Evolutionary conservation across 208 protist genomes (phyloP).

Genomic region (Leishmania arabica): DNA sequence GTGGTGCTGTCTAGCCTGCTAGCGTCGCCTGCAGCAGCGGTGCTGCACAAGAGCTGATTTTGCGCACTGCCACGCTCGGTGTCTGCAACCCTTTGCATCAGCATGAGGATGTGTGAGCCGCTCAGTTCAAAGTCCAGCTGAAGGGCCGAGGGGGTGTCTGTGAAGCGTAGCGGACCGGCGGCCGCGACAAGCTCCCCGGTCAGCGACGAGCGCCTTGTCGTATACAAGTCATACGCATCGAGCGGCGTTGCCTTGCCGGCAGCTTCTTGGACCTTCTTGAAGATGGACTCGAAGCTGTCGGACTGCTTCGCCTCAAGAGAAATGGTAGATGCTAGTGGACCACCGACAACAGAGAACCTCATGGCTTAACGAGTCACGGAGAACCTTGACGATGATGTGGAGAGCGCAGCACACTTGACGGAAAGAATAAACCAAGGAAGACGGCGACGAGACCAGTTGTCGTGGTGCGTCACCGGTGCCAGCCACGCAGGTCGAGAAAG

Average conservation of each 20-base stretch:
- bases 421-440: background rate
- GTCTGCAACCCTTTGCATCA: background rate
- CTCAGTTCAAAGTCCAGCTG: slow-evolving; percentile 15
- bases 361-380: slow-evolving; percentile 19
- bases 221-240: slow-evolving; percentile 38
- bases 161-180: slow-evolving; percentile 12
- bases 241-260: slow-evolving; percentile 39
- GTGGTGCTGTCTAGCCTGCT: background rate
- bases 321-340: slow-evolving; percentile 37
- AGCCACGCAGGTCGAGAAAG: background rate
- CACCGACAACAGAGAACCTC: slow-evolving; percentile 59
- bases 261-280: slow-evolving; percentile 51
- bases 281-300: slow-evolving; percentile 52
- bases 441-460: background rate
- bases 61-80: background rate
- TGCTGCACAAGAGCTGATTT: slow-evolving; percentile 11
- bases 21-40: background rate
- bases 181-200: slow-evolving; percentile 20
- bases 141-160: slow-evolving; percentile 24
- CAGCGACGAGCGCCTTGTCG: background rate
- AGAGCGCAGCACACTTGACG: background rate
- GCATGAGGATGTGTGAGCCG: slow-evolving; percentile 18
- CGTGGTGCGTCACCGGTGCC: background rate
- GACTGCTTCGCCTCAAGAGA: slow-evolving; percentile 46
- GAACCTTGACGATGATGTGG: background rate